phyloP scores from a whole-genome alignment of 106 monocot genomes.

The Ottelia alismoides region DNA sequence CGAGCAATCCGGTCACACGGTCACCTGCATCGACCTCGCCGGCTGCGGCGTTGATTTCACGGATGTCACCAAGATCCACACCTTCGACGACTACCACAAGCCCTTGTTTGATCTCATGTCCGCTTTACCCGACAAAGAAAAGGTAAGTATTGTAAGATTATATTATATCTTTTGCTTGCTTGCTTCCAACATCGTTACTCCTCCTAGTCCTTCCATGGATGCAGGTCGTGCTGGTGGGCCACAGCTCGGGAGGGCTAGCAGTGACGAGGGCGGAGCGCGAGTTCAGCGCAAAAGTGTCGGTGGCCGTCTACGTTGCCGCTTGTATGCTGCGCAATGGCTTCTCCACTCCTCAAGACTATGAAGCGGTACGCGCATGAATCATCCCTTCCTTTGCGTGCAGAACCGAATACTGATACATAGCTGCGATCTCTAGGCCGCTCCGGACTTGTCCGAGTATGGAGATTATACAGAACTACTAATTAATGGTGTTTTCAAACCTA shows the following conservation, averaged over 20 bases:
- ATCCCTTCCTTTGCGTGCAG: not conserved
- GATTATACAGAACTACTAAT: slow-evolving; percentile 7
- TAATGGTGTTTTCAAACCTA: slow-evolving; percentile 6
- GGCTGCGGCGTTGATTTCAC: slow-evolving; percentile 19
- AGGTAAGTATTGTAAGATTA: too few relatives aligned
- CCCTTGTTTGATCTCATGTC: slow-evolving; percentile 33
- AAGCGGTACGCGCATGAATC: slow-evolving; percentile 10
- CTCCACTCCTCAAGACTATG: slow-evolving; percentile 17
- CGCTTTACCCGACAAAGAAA: slow-evolving; percentile 13
- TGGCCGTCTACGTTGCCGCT: slow-evolving; percentile 35
- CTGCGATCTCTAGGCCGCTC: slow-evolving; percentile 18
- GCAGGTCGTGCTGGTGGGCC: slow-evolving; percentile 26
- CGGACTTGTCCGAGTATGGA: slow-evolving; percentile 19
- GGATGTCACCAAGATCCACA: slow-evolving; percentile 11
- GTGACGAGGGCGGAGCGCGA: slow-evolving; percentile 16
- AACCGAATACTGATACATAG: not conserved
- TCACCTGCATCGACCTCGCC: slow-evolving; percentile 34
- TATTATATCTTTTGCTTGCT: too few relatives aligned
- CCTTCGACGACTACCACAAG: slow-evolving; percentile 29
- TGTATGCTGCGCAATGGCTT: slow-evolving; percentile 31
- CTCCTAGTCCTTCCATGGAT: too few relatives aligned
- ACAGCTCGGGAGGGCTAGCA: slow-evolving; percentile 25
- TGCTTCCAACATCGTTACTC: too few relatives aligned
- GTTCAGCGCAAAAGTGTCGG: slow-evolving; percentile 20
- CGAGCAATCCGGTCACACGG: slow-evolving; percentile 19